A percentile compares a stretch with the other conserved stretches of the same genome.
Conservation (phyloP, 805 yeast species). For the Metschnikowia drakensbergensis region DNA sequence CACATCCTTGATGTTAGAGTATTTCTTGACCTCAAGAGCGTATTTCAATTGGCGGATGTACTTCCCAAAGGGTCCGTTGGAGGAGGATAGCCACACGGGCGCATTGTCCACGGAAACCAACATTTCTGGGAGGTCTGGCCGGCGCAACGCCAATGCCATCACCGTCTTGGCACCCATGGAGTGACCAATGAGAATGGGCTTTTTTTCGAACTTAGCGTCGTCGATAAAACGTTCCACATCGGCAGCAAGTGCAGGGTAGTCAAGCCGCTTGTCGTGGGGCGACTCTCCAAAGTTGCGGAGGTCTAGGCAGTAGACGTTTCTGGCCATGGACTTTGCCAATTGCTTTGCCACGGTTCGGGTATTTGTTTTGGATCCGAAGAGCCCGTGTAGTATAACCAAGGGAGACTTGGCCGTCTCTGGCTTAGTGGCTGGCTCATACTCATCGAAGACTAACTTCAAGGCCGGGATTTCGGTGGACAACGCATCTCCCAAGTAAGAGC, state of each 20-base stretch:
- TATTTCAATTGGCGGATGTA: slow-evolving; percentile 63
- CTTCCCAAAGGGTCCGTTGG: slow-evolving; percentile 55
- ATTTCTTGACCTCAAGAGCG: slow-evolving; percentile 46
- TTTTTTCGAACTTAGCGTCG: slow-evolving; percentile 30
- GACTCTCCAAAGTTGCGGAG: slow-evolving; percentile 91
- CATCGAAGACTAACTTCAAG: slow-evolving; percentile 54
- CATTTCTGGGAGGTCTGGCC: slow-evolving; percentile 57
- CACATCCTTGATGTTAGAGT: slow-evolving; percentile 60
- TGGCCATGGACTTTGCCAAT: slow-evolving; percentile 42
- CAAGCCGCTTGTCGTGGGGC: slow-evolving; percentile 68
- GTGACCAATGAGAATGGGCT: slow-evolving; percentile 71
- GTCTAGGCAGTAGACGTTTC: slow-evolving; percentile 70
- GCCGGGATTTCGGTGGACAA: slow-evolving; percentile 39
- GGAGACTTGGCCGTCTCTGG: slow-evolving; percentile 46
- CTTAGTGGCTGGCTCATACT: slow-evolving; percentile 24
- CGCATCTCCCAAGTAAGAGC: slow-evolving; percentile 29
- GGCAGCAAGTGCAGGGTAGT: slow-evolving; percentile 75
- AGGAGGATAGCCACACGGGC: slow-evolving; percentile 60
- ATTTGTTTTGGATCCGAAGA: slow-evolving; percentile 82
- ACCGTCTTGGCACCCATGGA: slow-evolving; percentile 95
- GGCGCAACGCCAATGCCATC: slow-evolving; percentile 76
- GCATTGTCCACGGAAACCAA: slow-evolving; percentile 85
- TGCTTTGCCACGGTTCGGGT: slow-evolving; percentile 74
- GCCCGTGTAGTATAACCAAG: slow-evolving; percentile 77
- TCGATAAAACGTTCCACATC: slow-evolving; percentile 76